Conservation (phyloP, 768 basidiomycete species). For the Tricholoma flavovirens region DNA sequence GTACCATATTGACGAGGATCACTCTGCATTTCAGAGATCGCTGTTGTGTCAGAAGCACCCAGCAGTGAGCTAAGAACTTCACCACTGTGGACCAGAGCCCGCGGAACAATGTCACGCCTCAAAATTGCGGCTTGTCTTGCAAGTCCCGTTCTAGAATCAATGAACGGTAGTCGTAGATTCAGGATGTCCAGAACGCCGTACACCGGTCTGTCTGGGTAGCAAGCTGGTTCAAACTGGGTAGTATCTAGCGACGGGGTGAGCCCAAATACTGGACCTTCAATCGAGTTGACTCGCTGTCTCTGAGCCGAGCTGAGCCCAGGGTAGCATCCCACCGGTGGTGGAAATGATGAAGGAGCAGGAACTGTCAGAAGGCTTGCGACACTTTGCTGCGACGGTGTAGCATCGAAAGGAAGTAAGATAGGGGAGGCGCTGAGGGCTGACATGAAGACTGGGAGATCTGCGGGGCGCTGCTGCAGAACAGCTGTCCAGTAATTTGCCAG, state of each 20-base stretch:
- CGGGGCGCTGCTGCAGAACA: slow-evolving; percentile 39
- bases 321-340: slow-evolving; percentile 57
- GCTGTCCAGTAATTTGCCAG: slow-evolving; percentile 50
- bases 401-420: slow-evolving; percentile 55
- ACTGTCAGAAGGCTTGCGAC: slow-evolving; percentile 33
- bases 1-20: slow-evolving; percentile 56
- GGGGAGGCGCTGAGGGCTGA: slow-evolving; percentile 40
- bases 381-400: slow-evolving; percentile 27
- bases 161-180: slow-evolving; percentile 52
- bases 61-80: slow-evolving; percentile 45
- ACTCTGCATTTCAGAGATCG: slow-evolving; percentile 24
- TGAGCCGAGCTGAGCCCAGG: slow-evolving; percentile 41
- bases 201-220: slow-evolving; percentile 53
- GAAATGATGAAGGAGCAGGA: slow-evolving; percentile 40
- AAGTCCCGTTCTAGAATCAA: slow-evolving; percentile 35
- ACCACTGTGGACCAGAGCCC: slow-evolving; percentile 49
- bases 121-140: slow-evolving; percentile 49
- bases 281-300: slow-evolving; percentile 33
- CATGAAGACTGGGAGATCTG: slow-evolving; percentile 42
- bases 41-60: slow-evolving; percentile 23
- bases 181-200: slow-evolving; percentile 59
- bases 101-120: slow-evolving; percentile 35
- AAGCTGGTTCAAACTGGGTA: slow-evolving; percentile 39
- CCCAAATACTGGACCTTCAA: slow-evolving; percentile 51
- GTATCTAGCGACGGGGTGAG: slow-evolving; percentile 29